These are phyloP conservation scores for Breynia disticha DNA, from an alignment of 441 rosid genomes.

Conservation along the genomic window DNA sequence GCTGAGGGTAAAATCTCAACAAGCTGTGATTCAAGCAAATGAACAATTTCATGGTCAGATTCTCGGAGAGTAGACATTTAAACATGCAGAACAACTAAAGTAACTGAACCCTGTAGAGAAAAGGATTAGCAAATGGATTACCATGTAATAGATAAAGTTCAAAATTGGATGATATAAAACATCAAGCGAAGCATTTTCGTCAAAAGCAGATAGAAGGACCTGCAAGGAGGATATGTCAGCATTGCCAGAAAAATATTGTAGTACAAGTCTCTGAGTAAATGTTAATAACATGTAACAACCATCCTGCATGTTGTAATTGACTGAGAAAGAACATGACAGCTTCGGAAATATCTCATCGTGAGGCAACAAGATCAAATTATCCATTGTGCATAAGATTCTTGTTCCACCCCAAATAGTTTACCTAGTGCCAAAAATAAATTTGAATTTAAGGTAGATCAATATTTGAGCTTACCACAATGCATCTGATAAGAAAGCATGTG, in stretches of 20 bases:
- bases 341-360: no score
- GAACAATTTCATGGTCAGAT: not conserved
- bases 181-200: slow-evolving; percentile 46
- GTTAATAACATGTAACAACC: no score
- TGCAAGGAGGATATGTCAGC: slow-evolving; percentile 10
- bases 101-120: not conserved
- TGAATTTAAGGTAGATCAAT: not conserved
- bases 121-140: slow-evolving; percentile 4
- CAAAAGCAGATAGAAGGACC: slow-evolving; percentile 53
- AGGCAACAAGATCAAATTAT: no score
- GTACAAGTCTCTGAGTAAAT: no score
- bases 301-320: no score
- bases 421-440: no score
- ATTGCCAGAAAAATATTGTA: no score
- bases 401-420: no score
- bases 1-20: slow-evolving; percentile 61
- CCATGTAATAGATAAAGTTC: slow-evolving; percentile 55
- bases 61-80: not conserved
- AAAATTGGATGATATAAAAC: slow-evolving; percentile 65
- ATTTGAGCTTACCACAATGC: slow-evolving; percentile 58
- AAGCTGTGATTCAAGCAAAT: slow-evolving; percentile 21
- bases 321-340: no score
- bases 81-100: not conserved
- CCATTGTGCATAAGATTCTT: no score
- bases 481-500: slow-evolving; percentile 88